These are phyloP conservation scores for Ogataea chonburiensis DNA, from an alignment of 805 yeast species.

Conservation along the genomic window DNA sequence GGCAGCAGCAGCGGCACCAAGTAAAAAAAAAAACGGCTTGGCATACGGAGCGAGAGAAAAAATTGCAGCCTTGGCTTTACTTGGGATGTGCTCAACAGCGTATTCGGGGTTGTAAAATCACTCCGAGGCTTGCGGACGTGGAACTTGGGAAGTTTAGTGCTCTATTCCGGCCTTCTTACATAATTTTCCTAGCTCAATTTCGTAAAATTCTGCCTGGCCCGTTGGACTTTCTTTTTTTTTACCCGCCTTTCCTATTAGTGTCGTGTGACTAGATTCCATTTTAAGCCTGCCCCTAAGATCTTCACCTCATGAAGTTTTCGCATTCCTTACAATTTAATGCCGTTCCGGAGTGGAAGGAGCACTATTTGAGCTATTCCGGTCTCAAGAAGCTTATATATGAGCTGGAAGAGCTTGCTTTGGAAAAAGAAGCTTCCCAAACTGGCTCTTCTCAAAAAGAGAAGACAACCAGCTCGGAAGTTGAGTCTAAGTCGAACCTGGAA, in stretches of 20 bases:
- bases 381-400: conserved; percentile 57
- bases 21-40: too few relatives aligned
- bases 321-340: conserved; percentile 50
- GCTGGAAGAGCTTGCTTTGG: conserved; percentile 41
- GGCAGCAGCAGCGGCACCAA: too few relatives aligned
- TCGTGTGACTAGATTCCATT: conserved; percentile 12
- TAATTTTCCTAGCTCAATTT: too few relatives aligned
- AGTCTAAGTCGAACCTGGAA: conserved; percentile 18
- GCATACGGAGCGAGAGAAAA: too few relatives aligned
- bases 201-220: too few relatives aligned
- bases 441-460: conserved; percentile 20
- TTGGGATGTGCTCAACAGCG: too few relatives aligned
- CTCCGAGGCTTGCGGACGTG: too few relatives aligned
- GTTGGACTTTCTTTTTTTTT: conserved; percentile 6
- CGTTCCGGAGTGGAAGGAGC: conserved; percentile 54
- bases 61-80: too few relatives aligned
- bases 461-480: conserved; percentile 16
- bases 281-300: conserved; percentile 6
- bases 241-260: conserved; percentile 28
- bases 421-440: conserved; percentile 17
- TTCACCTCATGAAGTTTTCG: conserved; percentile 44
- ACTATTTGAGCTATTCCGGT: conserved; percentile 44
- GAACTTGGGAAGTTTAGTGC: too few relatives aligned
- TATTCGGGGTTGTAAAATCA: too few relatives aligned
- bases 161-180: too few relatives aligned